Conservation (phyloP, 768 basidiomycete species). For the Multifurca ochricompacta region DNA sequence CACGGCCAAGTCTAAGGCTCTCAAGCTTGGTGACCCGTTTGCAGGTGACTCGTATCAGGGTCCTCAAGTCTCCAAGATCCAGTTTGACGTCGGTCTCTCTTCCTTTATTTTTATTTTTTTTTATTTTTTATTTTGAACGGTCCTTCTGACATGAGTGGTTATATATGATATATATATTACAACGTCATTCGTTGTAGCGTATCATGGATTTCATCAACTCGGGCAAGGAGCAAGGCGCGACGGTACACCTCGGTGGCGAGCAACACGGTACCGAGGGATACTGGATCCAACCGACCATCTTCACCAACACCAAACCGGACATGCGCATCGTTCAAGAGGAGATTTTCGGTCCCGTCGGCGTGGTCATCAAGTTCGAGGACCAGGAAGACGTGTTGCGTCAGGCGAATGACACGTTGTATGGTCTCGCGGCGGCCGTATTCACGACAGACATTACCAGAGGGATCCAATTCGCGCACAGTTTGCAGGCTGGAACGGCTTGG, state of each 20-base stretch:
- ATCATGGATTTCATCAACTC: constrained; percentile 54
- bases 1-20: constrained; percentile 40
- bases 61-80: constrained; percentile 68
- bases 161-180: no score
- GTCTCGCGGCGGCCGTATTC: constrained; percentile 83
- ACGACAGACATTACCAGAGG: constrained; percentile 70
- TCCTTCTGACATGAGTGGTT: background rate
- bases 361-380: constrained; percentile 55
- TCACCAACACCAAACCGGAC: constrained; percentile 46
- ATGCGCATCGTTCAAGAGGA: constrained; percentile 54
- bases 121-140: no score
- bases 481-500: constrained; percentile 82
- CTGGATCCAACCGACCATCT: constrained; percentile 56
- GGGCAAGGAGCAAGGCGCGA: constrained; percentile 53
- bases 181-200: no score
- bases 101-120: no score
- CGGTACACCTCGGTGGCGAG: constrained; percentile 44
- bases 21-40: constrained; percentile 73
- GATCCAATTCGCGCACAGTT: constrained; percentile 56
- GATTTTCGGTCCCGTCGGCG: constrained; percentile 62
- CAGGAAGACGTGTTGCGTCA: constrained; percentile 55
- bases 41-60: constrained; percentile 52
- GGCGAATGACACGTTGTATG: constrained; percentile 84
- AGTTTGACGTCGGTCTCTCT: constrained; percentile 52
- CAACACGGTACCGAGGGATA: constrained; percentile 49